Percentiles rank a stretch among this genome's conserved stretches.
Evolutionary conservation across 2,329 filamentous ascomycete species (phyloP).

Genomic region (Lecanosticta acicola): DNA sequence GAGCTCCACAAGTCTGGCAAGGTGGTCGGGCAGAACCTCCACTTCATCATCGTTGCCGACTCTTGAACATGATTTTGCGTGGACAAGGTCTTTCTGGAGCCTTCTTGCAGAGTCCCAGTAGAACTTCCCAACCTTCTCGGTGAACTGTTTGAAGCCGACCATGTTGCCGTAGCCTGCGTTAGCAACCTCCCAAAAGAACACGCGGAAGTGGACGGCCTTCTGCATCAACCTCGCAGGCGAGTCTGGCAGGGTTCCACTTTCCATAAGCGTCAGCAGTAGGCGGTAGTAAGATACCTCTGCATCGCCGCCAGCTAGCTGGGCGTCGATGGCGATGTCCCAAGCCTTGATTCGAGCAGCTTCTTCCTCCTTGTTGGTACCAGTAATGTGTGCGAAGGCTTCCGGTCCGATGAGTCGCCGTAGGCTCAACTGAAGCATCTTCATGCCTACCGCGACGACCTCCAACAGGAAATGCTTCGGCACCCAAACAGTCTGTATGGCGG

Average conservation of each 20-base stretch:
- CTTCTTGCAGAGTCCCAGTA: constrained; percentile 78
- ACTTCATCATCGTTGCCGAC: constrained; percentile 44
- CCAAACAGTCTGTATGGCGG: constrained; percentile 86
- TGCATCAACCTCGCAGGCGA: constrained; percentile 82
- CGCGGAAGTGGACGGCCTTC: constrained; percentile 84
- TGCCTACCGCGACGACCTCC: constrained; percentile 71
- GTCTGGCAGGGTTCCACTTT: constrained; percentile 78
- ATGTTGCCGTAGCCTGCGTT: constrained; percentile 61
- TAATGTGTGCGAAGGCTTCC: constrained; percentile 70
- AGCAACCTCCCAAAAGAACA: constrained; percentile 75
- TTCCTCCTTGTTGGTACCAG: constrained; percentile 75
- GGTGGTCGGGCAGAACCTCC: constrained; percentile 68
- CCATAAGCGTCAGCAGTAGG: constrained; percentile 77
- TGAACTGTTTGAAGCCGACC: constrained; percentile 61
- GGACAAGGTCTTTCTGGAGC: constrained; percentile 44
- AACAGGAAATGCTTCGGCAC: constrained; percentile 83
- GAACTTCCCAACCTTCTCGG: constrained; percentile 65
- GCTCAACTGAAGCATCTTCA: constrained; percentile 79
- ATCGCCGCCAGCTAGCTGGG: constrained; percentile 86
- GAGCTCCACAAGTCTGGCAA: constrained; percentile 68
- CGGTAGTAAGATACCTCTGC: constrained; percentile 83
- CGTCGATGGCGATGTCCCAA: constrained; percentile 89
- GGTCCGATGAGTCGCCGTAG: constrained; percentile 71
- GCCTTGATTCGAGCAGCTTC: constrained; percentile 82
- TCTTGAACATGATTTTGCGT: constrained; percentile 23